Conservation (phyloP, 345 rosid genomes). For the Populus euphratica region DNA sequence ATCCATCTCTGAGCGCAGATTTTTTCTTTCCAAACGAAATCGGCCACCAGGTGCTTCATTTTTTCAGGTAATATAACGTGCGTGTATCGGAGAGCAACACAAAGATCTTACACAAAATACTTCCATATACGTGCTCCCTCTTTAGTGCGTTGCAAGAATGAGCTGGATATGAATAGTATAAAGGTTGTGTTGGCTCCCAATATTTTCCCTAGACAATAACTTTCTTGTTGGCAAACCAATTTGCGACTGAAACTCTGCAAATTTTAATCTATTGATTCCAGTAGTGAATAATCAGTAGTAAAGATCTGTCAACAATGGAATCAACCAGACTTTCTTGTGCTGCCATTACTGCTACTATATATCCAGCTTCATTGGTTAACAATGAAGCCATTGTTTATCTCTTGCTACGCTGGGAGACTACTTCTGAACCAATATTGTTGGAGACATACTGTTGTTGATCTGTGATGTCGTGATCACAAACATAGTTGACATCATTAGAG, state of each 20-base stretch:
- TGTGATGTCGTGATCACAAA: not conserved
- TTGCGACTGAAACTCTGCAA: not conserved
- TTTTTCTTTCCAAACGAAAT: not conserved
- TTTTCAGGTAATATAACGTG: not conserved
- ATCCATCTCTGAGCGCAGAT: constrained; percentile 17
- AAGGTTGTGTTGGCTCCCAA: not conserved
- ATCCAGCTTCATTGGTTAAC: not conserved
- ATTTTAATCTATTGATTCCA: not conserved
- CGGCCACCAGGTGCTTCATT: not conserved
- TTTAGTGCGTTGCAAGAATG: not conserved
- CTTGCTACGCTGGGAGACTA: not conserved
- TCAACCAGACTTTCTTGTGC: not conserved
- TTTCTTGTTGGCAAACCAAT: not conserved
- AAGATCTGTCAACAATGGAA: not conserved
- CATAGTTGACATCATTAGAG: not conserved
- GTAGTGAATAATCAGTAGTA: not conserved
- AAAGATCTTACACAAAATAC: not conserved
- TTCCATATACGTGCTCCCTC: not conserved
- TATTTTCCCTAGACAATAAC: not conserved
- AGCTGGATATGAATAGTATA: not conserved
- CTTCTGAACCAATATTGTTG: not conserved
- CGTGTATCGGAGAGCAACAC: not conserved
- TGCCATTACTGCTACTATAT: not conserved
- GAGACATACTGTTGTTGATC: not conserved
- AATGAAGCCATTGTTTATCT: not conserved